Conservation (phyloP, 2,329 filamentous ascomycete genomes). For the Fusarium sp. region DNA sequence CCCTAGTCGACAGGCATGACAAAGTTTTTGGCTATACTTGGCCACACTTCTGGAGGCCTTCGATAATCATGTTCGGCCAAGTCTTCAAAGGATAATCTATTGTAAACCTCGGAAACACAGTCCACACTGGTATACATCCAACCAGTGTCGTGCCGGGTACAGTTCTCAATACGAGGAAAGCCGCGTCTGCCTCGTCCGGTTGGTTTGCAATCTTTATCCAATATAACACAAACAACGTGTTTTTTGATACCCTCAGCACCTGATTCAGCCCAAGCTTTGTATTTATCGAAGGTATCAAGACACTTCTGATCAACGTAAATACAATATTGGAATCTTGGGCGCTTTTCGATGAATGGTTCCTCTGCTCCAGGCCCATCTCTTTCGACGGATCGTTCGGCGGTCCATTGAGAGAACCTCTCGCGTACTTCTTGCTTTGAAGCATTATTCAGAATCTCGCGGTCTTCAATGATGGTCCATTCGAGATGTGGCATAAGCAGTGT, state of each 20-base stretch:
- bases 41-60: not conserved
- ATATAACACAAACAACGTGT: not conserved
- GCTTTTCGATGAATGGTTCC: not conserved
- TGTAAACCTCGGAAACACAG: not conserved
- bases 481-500: not conserved
- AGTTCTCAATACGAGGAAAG: not conserved
- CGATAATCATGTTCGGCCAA: not conserved
- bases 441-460: not conserved
- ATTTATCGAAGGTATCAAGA: slow-evolving; percentile 5
- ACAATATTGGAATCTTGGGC: slow-evolving; percentile 5
- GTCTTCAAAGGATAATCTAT: not conserved
- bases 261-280: not conserved
- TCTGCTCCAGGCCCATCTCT: slow-evolving; percentile 12
- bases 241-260: rapidly evolving
- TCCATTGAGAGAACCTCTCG: slow-evolving; percentile 10
- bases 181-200: not conserved
- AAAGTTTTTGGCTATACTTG: not conserved
- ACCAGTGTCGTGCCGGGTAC: slow-evolving; percentile 11
- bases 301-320: slow-evolving; percentile 12
- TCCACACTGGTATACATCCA: slow-evolving; percentile 10
- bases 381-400: not conserved
- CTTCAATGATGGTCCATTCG: slow-evolving; percentile 25
- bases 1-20: not conserved
- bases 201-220: not conserved
- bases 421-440: slow-evolving; percentile 20